Conservation (phyloP, 1,284 basidiomycete species). For the Cerioporus squamosus region DNA sequence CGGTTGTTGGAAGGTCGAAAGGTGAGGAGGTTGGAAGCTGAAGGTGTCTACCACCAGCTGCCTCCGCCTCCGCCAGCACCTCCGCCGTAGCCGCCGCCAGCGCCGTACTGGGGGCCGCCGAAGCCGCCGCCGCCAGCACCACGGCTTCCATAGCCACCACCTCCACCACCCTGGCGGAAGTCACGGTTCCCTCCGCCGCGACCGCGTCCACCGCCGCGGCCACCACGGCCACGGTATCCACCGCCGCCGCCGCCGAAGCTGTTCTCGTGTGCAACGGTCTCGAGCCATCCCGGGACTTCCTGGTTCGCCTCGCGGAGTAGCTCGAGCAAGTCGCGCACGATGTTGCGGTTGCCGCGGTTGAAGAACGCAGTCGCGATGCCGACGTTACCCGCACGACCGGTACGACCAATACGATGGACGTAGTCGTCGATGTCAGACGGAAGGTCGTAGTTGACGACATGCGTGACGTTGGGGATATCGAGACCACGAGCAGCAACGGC, state of each 20-base stretch:
- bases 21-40: background rate
- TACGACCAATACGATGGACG: constrained; percentile 98
- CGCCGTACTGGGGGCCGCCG: constrained; percentile 36
- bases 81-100: constrained; percentile 47
- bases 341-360: constrained; percentile 91
- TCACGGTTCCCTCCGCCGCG: constrained; percentile 46
- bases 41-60: constrained; percentile 48
- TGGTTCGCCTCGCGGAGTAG: constrained; percentile 97
- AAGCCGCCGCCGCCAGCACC: constrained; percentile 42
- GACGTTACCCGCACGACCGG: constrained; percentile 98
- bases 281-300: constrained; percentile 93
- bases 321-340: constrained; percentile 91
- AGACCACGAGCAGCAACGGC: constrained; percentile 99
- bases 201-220: constrained; percentile 61
- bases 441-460: constrained; percentile 99
- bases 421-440: constrained; percentile 99
- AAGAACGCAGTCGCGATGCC: constrained; percentile 95
- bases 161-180: constrained; percentile 47
- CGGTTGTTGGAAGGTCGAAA: background rate
- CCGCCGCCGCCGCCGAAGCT: constrained; percentile 67
- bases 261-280: constrained; percentile 84
- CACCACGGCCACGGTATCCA: constrained; percentile 60
- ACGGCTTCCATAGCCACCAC: constrained; percentile 39
- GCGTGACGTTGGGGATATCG: constrained; percentile 99
- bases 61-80: constrained; percentile 43